Percentiles rank a stretch among this genome's conserved stretches.
phyloP scores from a whole-genome alignment of 139 green algal genomes.

The Pycnococcus provasolii region DNA sequence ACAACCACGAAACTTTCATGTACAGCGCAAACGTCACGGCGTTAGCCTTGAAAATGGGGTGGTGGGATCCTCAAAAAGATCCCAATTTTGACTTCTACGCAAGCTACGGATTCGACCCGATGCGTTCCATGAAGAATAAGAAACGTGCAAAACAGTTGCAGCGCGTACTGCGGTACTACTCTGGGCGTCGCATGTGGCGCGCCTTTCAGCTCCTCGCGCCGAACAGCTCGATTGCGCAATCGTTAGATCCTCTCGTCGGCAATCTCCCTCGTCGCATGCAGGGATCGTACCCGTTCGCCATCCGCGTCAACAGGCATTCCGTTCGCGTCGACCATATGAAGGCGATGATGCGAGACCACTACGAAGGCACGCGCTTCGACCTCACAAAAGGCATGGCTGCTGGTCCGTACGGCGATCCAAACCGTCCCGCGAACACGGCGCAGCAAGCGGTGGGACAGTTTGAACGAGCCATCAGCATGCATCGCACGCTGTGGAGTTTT shows the following conservation, averaged over 20 bases:
- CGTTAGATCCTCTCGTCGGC: background rate
- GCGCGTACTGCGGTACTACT: slow-evolving; percentile 1
- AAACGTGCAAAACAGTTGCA: no score
- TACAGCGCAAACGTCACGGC: background rate
- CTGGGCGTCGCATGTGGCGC: slow-evolving; percentile 12
- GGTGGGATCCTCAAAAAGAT: background rate
- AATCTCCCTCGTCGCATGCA: background rate
- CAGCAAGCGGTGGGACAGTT: background rate
- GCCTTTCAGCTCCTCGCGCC: background rate
- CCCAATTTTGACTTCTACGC: slow-evolving; percentile 13
- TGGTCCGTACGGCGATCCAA: slow-evolving; percentile 17
- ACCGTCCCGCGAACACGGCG: slow-evolving; percentile 1
- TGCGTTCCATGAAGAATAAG: background rate
- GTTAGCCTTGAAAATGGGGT: slow-evolving; percentile 10
- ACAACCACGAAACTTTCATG: slow-evolving; percentile 13
- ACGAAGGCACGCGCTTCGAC: slow-evolving; percentile 23
- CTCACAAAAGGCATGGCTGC: slow-evolving; percentile 15
- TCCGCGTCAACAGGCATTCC: background rate
- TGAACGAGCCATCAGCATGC: background rate
- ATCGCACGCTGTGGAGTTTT: slow-evolving; percentile 7
- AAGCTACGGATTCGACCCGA: background rate
- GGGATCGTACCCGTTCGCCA: slow-evolving; percentile 12
- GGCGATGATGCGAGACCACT: slow-evolving; percentile 15
- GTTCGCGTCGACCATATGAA: background rate
- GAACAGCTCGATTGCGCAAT: background rate